These are phyloP conservation scores for Taphrina populina DNA, from an alignment of 1,139 yeast genomes.

Conservation along the genomic window DNA sequence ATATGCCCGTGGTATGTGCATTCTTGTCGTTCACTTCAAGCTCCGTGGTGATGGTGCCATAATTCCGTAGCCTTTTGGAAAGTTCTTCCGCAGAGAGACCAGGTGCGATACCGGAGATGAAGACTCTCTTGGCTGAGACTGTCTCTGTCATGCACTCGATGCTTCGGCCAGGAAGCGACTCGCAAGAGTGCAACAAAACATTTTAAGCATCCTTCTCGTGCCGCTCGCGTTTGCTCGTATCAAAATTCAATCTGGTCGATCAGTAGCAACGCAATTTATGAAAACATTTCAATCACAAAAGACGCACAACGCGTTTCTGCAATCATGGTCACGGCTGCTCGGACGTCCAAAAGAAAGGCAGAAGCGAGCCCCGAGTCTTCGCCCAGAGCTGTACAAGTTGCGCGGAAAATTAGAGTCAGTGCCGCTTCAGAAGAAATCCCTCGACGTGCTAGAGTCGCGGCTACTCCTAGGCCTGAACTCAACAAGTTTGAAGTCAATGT, in stretches of 20 bases:
- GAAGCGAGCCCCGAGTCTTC: slow-evolving; percentile 12
- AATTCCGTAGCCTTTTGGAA: slow-evolving; percentile 6
- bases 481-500: slow-evolving; percentile 1
- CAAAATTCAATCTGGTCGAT: too few relatives aligned
- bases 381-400: slow-evolving; percentile 1
- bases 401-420: slow-evolving; percentile 6
- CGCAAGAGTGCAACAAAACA: too few relatives aligned
- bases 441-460: slow-evolving; percentile 8
- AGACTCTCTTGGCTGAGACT: slow-evolving; percentile 6
- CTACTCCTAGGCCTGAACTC: slow-evolving; percentile 11
- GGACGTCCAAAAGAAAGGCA: slow-evolving; percentile 13
- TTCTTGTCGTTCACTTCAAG: slow-evolving; percentile 4
- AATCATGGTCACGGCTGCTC: slow-evolving; percentile 6
- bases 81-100: slow-evolving; percentile 2
- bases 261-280: too few relatives aligned
- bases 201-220: too few relatives aligned
- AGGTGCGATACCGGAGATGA: slow-evolving; percentile 28
- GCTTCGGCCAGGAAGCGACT: too few relatives aligned
- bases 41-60: slow-evolving; percentile 8
- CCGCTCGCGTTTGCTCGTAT: too few relatives aligned
- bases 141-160: slow-evolving; percentile 5
- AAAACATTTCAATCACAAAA: too few relatives aligned
- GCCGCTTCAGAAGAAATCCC: background rate
- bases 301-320: background rate
- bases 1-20: background rate